A percentile compares a stretch with the other conserved stretches of the same genome.
These are phyloP conservation scores for Yueomyces sinensis DNA, from an alignment of 805 yeast genomes.

Conservation along the genomic window DNA sequence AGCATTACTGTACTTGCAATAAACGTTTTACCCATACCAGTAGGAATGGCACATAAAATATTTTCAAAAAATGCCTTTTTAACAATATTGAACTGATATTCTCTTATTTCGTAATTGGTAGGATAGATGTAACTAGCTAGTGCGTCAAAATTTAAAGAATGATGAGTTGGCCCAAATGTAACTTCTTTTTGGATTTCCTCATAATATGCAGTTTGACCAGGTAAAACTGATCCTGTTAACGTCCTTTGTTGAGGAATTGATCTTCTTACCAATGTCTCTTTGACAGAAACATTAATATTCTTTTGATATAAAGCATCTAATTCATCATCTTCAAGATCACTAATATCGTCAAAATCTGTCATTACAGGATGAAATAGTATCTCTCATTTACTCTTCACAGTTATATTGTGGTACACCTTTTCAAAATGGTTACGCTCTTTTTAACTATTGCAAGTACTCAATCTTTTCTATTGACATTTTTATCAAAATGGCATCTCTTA, in stretches of 20 bases:
- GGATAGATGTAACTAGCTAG: slow-evolving; percentile 61
- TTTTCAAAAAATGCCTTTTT: slow-evolving; percentile 59
- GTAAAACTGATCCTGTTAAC: slow-evolving; percentile 20
- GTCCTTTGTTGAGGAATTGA: slow-evolving; percentile 25
- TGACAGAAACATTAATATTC: slow-evolving; percentile 22
- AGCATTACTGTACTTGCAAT: slow-evolving; percentile 91
- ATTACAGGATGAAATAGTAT: too few relatives aligned
- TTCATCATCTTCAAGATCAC: slow-evolving; percentile 22
- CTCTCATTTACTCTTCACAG: too few relatives aligned
- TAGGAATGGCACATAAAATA: slow-evolving; percentile 80
- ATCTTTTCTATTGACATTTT: too few relatives aligned
- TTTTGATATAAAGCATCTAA: slow-evolving; percentile 21
- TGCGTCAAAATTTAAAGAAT: slow-evolving; percentile 29
- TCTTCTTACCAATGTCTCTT: slow-evolving; percentile 20
- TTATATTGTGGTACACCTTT: too few relatives aligned
- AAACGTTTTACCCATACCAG: slow-evolving; percentile 95
- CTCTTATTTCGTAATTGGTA: slow-evolving; percentile 68
- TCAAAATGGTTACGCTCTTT: too few relatives aligned
- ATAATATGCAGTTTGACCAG: slow-evolving; percentile 20
- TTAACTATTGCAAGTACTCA: too few relatives aligned
- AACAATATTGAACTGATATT: slow-evolving; percentile 78
- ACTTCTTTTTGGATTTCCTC: slow-evolving; percentile 27
- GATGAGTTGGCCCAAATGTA: slow-evolving; percentile 35
- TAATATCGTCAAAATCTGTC: too few relatives aligned
- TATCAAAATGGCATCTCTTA: too few relatives aligned